A percentile compares a stretch with the other conserved stretches of the same genome.
These are phyloP conservation scores for Ustilago lituana DNA, from an alignment of 1,284 basidiomycete genomes.

Conservation along the genomic window DNA sequence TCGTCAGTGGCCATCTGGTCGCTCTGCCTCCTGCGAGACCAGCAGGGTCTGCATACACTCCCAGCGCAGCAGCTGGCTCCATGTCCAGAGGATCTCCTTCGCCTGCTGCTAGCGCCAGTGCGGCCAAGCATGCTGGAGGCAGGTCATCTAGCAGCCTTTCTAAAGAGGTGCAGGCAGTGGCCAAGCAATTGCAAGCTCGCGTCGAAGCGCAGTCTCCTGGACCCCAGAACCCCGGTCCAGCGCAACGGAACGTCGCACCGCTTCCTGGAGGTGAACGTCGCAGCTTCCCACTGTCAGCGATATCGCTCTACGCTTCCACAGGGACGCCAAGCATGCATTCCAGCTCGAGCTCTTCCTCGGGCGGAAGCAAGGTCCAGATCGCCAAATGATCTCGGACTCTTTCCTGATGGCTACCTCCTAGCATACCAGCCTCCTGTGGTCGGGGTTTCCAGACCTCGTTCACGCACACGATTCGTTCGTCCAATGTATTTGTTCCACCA, in stretches of 20 bases:
- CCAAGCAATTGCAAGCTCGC: slow-evolving; percentile 42
- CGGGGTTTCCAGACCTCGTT: too few species aligned
- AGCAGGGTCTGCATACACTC: background rate
- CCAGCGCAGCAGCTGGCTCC: background rate
- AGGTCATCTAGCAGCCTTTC: slow-evolving; percentile 28
- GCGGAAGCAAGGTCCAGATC: slow-evolving; percentile 13
- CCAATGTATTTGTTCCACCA: background rate
- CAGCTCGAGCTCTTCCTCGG: slow-evolving; percentile 14
- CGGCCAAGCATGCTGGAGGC: background rate
- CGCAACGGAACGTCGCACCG: slow-evolving; percentile 18
- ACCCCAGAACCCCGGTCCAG: slow-evolving; percentile 6
- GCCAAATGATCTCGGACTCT: slow-evolving; percentile 26
- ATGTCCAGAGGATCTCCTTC: slow-evolving; percentile 14
- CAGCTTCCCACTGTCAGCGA: slow-evolving; percentile 36
- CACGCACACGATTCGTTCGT: background rate
- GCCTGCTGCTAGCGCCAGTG: background rate
- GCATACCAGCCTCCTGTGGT: too few species aligned
- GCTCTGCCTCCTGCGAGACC: slow-evolving; percentile 8
- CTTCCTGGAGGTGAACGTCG: slow-evolving; percentile 30
- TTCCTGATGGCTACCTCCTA: too few species aligned
- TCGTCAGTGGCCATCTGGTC: slow-evolving; percentile 2
- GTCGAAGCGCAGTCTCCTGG: slow-evolving; percentile 41
- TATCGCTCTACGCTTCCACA: slow-evolving; percentile 43
- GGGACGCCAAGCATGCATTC: slow-evolving; percentile 23
- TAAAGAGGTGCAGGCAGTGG: slow-evolving; percentile 42